A percentile compares a stretch with the other conserved stretches of the same genome.
phyloP scores from a whole-genome alignment of 169 alveolate genomes.

The Neospora caninum region DNA sequence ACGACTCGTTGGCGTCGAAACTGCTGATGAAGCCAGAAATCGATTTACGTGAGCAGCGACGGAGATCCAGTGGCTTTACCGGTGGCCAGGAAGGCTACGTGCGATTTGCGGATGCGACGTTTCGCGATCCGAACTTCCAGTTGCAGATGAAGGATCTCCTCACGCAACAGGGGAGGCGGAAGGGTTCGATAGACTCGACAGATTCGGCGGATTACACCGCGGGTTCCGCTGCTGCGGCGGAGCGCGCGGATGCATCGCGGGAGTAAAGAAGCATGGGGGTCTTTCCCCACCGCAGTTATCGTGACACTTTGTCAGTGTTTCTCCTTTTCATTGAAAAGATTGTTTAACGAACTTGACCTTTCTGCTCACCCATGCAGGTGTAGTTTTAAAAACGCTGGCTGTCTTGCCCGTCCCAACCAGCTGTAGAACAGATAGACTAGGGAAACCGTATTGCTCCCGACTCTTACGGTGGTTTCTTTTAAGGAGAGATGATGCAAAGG shows the following conservation, averaged over 20 bases:
- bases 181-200: not conserved
- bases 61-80: slow-evolving; percentile 16
- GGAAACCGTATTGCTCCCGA: no score
- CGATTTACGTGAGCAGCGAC: not conserved
- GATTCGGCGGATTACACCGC: not conserved
- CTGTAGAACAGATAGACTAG: no score
- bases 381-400: no score
- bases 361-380: no score
- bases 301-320: no score
- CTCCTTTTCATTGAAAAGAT: no score
- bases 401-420: no score
- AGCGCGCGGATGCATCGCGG: not conserved
- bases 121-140: slow-evolving; percentile 21
- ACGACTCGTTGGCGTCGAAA: not conserved
- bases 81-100: slow-evolving; percentile 1
- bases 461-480: no score
- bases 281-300: no score
- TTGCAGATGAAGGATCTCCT: slow-evolving; percentile 9
- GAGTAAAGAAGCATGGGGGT: not conserved
- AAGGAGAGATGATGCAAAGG: no score
- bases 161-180: not conserved
- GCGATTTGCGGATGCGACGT: slow-evolving; percentile 16
- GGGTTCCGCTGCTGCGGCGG: not conserved
- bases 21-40: not conserved
- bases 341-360: no score